Conservation (phyloP, 176 grass and related monocot genomes). For the Chrysopogon serrulatus region DNA sequence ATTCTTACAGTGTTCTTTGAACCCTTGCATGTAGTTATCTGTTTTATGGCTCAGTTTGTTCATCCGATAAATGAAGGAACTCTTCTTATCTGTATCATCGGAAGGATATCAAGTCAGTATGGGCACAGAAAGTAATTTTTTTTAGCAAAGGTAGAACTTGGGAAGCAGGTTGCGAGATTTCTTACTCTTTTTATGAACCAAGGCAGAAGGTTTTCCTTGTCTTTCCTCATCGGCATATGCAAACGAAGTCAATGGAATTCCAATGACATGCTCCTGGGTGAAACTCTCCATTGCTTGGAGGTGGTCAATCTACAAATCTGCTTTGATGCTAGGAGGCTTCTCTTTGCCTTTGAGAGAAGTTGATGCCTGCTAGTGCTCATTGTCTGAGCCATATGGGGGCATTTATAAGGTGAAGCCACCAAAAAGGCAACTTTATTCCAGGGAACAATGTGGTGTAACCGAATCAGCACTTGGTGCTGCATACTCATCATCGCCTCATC, state of each 20-base stretch:
- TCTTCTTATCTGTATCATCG: conserved; percentile 30
- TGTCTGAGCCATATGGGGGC: conserved; percentile 9
- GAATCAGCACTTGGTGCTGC: conserved; percentile 47
- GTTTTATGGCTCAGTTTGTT: conserved; percentile 46
- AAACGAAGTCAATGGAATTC: conserved; percentile 48
- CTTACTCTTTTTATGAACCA: conserved; percentile 44
- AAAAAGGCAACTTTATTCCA: conserved; percentile 46
- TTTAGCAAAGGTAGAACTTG: neutral
- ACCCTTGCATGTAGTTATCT: conserved; percentile 47
- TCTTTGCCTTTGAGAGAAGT: conserved; percentile 33
- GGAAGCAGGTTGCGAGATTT: conserved; percentile 7
- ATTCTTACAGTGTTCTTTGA: conserved; percentile 58
- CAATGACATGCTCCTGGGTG: conserved; percentile 42
- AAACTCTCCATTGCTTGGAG: conserved; percentile 36
- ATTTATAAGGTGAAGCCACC: conserved; percentile 40
- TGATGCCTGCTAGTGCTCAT: conserved; percentile 22
- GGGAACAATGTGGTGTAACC: conserved; percentile 37
- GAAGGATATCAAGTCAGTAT: conserved; percentile 27
- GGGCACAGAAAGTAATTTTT: neutral
- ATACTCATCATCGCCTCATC: conserved; percentile 51
- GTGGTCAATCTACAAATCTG: neutral
- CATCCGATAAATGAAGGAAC: conserved; percentile 42
- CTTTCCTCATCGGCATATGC: conserved; percentile 32
- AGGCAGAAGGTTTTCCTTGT: conserved; percentile 11
- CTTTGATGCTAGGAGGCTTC: neutral